Percentiles rank a stretch among this genome's conserved stretches.
phyloP scores from a whole-genome alignment of 2,329 filamentous ascomycete species.

The Paraphaeosphaeria minitans region DNA sequence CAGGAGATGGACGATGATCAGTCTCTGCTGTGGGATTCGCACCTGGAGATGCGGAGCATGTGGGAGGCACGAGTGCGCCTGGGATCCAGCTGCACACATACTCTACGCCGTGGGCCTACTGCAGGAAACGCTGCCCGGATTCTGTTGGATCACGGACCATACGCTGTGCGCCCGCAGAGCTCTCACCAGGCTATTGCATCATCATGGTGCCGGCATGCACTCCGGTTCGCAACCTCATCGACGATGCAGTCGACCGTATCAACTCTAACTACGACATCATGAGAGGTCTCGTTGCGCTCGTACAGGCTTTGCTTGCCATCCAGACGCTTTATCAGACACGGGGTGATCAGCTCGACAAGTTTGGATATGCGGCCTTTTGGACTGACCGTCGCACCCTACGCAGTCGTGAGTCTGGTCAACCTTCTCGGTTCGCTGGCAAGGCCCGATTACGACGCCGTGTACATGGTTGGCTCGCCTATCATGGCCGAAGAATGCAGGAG shows the following conservation, averaged over 20 bases:
- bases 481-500: slow-evolving; percentile 12
- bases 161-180: slow-evolving; percentile 4
- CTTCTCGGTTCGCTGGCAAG: slow-evolving; percentile 21
- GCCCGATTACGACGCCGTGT: slow-evolving; percentile 31
- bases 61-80: neutral
- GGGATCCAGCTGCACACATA: slow-evolving; percentile 8
- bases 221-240: slow-evolving; percentile 7
- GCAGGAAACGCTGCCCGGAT: slow-evolving; percentile 9
- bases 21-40: slow-evolving; percentile 1
- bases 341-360: slow-evolving; percentile 30
- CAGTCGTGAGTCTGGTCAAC: slow-evolving; percentile 44
- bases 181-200: slow-evolving; percentile 7
- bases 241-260: slow-evolving; percentile 13
- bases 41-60: slow-evolving; percentile 10
- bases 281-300: slow-evolving; percentile 24
- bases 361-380: slow-evolving; percentile 42
- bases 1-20: slow-evolving; percentile 8
- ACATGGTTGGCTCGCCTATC: slow-evolving; percentile 17
- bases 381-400: slow-evolving; percentile 38
- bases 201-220: slow-evolving; percentile 11
- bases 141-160: slow-evolving; percentile 10
- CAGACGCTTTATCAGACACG: slow-evolving; percentile 27
- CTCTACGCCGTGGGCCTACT: slow-evolving; percentile 11
- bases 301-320: slow-evolving; percentile 29
- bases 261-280: slow-evolving; percentile 8